phyloP scores from a whole-genome alignment of 257 asterid genomes.

The Schizonepeta tenuifolia region DNA sequence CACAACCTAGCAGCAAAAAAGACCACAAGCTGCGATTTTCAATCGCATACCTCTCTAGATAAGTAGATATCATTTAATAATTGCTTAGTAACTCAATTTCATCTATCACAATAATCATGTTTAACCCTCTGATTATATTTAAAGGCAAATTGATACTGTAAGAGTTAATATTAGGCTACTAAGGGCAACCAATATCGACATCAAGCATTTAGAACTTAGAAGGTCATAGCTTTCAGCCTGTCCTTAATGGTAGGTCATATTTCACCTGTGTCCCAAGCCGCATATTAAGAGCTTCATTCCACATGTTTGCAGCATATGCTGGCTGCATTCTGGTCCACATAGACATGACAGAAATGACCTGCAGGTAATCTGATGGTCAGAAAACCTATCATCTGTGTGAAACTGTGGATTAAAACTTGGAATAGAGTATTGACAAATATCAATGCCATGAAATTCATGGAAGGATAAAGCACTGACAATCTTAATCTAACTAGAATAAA shows the following conservation, averaged over 20 bases:
- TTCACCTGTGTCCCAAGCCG: slow-evolving; percentile 95
- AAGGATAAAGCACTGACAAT: neutral
- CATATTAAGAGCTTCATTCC: slow-evolving; percentile 99
- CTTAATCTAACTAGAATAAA: neutral
- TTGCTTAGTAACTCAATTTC: neutral
- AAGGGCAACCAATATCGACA: neutral
- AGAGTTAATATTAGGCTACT: neutral
- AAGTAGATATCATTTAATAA: too few relatives aligned
- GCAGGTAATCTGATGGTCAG: slow-evolving; percentile 38
- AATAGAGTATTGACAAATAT: neutral
- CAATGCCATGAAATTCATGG: slow-evolving; percentile 8
- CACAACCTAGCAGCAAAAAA: too few relatives aligned
- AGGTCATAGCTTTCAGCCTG: neutral
- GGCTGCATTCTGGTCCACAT: slow-evolving; percentile 99
- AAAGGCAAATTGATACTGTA: neutral
- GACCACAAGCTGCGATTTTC: too few relatives aligned
- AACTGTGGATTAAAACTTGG: neutral
- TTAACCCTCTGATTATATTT: neutral
- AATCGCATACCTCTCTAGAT: too few relatives aligned
- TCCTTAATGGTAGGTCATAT: neutral
- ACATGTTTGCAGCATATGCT: slow-evolving; percentile 98
- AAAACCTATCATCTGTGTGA: neutral
- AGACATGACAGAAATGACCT: slow-evolving; percentile 99
- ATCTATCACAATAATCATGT: slow-evolving; percentile 3
- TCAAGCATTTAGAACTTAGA: neutral